A percentile compares a stretch with the other conserved stretches of the same genome.
phyloP scores from a whole-genome alignment of 2,329 filamentous ascomycete genomes.

The Aureobasidium sp. region DNA sequence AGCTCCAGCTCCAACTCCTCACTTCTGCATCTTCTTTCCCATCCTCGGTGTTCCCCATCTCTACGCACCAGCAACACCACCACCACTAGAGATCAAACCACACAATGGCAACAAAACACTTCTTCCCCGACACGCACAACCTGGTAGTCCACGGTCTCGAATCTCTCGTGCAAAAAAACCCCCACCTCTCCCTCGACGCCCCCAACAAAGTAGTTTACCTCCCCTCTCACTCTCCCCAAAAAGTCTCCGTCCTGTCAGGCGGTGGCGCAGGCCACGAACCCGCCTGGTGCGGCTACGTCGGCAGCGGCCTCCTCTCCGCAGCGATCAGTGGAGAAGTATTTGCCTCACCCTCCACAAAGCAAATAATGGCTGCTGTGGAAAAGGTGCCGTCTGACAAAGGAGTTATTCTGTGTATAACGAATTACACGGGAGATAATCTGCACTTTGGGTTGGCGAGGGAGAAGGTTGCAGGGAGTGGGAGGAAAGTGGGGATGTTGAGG shows the following conservation, averaged over 20 bases:
- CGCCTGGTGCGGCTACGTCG: conserved; percentile 41
- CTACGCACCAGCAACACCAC: too few species aligned
- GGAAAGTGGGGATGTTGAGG: conserved; percentile 38
- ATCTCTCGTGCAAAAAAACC: conserved; percentile 39
- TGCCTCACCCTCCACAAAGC: conserved; percentile 39
- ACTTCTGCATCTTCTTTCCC: too few species aligned
- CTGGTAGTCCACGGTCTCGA: conserved; percentile 42
- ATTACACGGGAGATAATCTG: conserved; percentile 42
- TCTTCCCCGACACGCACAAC: conserved; percentile 44
- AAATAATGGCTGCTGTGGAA: conserved; percentile 41
- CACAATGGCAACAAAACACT: conserved; percentile 46
- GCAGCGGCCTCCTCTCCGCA: conserved; percentile 40
- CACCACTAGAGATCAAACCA: too few species aligned
- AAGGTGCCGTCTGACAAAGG: conserved; percentile 38
- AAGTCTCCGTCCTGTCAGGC: conserved; percentile 39
- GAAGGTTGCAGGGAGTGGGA: conserved; percentile 36
- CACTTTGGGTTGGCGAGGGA: conserved; percentile 42
- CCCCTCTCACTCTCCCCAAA: conserved; percentile 32
- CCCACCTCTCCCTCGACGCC: conserved; percentile 35
- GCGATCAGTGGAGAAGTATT: conserved; percentile 42
- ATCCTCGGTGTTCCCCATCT: too few species aligned
- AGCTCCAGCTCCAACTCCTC: neutral
- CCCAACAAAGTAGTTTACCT: conserved; percentile 42
- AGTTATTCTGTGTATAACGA: conserved; percentile 41
- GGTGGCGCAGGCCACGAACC: conserved; percentile 43